Conservation (phyloP, 2,329 filamentous ascomycete species). For the Leptographium galeiforme region DNA sequence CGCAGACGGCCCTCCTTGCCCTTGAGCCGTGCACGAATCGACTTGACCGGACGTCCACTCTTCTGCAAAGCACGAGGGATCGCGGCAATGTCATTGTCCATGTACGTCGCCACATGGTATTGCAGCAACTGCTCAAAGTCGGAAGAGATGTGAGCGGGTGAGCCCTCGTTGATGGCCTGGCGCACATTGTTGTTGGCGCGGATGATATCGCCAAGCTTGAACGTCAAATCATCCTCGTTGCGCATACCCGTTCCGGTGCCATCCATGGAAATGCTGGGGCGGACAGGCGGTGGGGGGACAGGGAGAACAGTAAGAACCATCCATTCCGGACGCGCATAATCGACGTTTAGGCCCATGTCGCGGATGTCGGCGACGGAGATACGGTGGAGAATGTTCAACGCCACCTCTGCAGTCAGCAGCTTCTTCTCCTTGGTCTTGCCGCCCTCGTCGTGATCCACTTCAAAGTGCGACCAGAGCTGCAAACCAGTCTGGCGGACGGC, state of each 20-base stretch:
- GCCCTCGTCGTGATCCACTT: conserved; percentile 67
- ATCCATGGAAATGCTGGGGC: conserved; percentile 94
- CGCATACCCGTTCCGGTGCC: conserved; percentile 84
- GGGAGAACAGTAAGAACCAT: conserved; percentile 93
- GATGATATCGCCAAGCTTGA: conserved; percentile 97
- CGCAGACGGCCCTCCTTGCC: conserved; percentile 96
- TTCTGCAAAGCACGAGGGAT: conserved; percentile 92
- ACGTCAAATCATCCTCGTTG: conserved; percentile 97
- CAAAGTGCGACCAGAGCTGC: conserved; percentile 62
- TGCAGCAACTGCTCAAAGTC: conserved; percentile 90
- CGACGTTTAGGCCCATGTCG: conserved; percentile 81
- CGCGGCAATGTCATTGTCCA: conserved; percentile 98
- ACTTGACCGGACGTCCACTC: conserved; percentile 90
- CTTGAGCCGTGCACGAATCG: conserved; percentile 92
- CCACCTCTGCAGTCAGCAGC: conserved; percentile 69
- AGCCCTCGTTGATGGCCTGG: conserved; percentile 80
- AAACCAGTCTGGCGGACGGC: conserved; percentile 78
- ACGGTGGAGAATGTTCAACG: conserved; percentile 72
- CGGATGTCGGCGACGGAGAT: conserved; percentile 71
- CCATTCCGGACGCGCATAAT: conserved; percentile 96
- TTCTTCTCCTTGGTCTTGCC: conserved; percentile 64
- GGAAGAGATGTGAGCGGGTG: conserved; percentile 75
- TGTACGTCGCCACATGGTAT: conserved; percentile 97
- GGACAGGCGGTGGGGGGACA: conserved; percentile 88
- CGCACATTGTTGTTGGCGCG: conserved; percentile 92